phyloP scores from a whole-genome alignment of 495 filamentous ascomycete genomes.

The Lophium mytilinum region DNA sequence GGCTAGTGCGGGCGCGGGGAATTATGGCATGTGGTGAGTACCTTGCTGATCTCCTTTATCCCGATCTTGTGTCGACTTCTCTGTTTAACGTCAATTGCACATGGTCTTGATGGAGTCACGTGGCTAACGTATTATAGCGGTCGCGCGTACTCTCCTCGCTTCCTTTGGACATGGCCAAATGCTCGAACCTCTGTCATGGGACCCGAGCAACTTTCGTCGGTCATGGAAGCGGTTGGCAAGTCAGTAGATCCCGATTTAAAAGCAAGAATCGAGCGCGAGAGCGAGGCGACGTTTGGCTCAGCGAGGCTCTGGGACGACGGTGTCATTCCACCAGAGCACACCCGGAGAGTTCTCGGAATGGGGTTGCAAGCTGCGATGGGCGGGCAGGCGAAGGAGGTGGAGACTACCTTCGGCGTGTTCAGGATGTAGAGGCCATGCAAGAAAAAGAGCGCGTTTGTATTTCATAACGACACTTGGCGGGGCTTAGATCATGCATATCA shows the following conservation, averaged over 20 bases:
- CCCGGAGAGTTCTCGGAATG: slow-evolving; percentile 71
- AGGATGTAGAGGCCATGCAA: slow-evolving; percentile 58
- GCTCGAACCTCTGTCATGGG: slow-evolving; percentile 95
- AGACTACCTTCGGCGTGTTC: slow-evolving; percentile 88
- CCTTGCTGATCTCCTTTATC: too few relatives aligned
- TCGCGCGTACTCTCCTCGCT: slow-evolving; percentile 82
- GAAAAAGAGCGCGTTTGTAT: too few relatives aligned
- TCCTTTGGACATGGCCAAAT: slow-evolving; percentile 98
- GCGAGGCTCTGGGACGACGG: slow-evolving; percentile 96
- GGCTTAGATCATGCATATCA: too few relatives aligned
- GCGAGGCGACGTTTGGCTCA: slow-evolving; percentile 76
- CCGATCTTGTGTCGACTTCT: background rate
- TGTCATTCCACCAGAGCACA: slow-evolving; percentile 84
- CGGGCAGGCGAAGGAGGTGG: slow-evolving; percentile 47
- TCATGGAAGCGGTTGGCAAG: slow-evolving; percentile 93
- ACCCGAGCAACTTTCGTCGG: slow-evolving; percentile 78
- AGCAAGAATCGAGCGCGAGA: slow-evolving; percentile 81
- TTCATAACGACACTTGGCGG: too few relatives aligned
- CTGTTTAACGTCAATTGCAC: slow-evolving; percentile 1
- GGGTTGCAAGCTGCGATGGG: slow-evolving; percentile 71
- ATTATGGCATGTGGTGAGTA: slow-evolving; percentile 75
- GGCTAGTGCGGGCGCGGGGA: slow-evolving; percentile 63
- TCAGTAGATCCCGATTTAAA: slow-evolving; percentile 73
- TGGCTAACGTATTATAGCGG: slow-evolving; percentile 44
- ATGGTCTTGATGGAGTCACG: background rate